These are phyloP conservation scores for Podospora pseudocomata DNA, from an alignment of 495 filamentous ascomycete genomes.

Conservation along the genomic window DNA sequence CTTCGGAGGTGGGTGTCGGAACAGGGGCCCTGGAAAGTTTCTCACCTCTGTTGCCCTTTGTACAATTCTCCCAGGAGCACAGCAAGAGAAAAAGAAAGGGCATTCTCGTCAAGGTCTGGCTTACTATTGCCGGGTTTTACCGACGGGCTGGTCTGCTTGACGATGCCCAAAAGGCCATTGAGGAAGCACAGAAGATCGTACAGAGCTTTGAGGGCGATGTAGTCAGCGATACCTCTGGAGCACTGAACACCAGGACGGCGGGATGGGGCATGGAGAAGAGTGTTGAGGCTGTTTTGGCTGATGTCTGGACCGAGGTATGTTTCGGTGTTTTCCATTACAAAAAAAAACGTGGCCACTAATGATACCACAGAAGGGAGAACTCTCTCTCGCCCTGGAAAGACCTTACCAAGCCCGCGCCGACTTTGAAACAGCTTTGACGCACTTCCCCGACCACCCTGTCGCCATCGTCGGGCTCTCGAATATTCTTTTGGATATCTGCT, in stretches of 20 bases:
- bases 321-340: background rate
- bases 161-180: slow-evolving; percentile 72
- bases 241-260: slow-evolving; percentile 51
- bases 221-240: slow-evolving; percentile 47
- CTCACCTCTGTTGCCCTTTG: slow-evolving; percentile 39
- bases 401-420: slow-evolving; percentile 64
- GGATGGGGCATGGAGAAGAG: slow-evolving; percentile 74
- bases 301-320: slow-evolving; percentile 69
- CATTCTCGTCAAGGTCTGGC: slow-evolving; percentile 77
- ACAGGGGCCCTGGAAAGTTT: background rate
- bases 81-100: slow-evolving; percentile 55
- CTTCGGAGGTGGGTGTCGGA: background rate
- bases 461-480: slow-evolving; percentile 81
- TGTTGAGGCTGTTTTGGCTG: slow-evolving; percentile 75
- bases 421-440: slow-evolving; percentile 76
- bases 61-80: slow-evolving; percentile 50
- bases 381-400: slow-evolving; percentile 57
- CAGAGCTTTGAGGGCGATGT: slow-evolving; percentile 52
- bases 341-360: background rate
- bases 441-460: slow-evolving; percentile 68
- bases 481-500: slow-evolving; percentile 82
- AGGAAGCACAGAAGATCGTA: slow-evolving; percentile 73
- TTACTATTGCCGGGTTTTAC: slow-evolving; percentile 83
- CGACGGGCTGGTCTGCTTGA: slow-evolving; percentile 71
- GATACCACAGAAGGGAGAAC: slow-evolving; percentile 57